Conservation (phyloP, 2,329 filamentous ascomycete genomes). For the Scytalidium lignicola region DNA sequence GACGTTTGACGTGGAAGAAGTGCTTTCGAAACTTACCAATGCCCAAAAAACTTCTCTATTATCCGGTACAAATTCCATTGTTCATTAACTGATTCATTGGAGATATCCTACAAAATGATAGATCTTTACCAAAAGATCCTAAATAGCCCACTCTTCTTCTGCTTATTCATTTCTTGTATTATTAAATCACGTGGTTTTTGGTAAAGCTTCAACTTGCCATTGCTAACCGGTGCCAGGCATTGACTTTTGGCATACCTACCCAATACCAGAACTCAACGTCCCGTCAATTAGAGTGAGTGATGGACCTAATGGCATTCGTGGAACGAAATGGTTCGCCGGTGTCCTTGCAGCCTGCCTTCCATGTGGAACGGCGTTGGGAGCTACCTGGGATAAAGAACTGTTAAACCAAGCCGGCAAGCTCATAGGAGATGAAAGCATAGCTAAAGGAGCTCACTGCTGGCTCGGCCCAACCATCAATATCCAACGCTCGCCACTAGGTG, state of each 20-base stretch:
- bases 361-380: constrained; percentile 51
- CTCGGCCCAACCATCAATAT: constrained; percentile 61
- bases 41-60: constrained; percentile 47
- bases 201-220: neutral
- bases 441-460: constrained; percentile 53
- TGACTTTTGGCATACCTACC: constrained; percentile 66
- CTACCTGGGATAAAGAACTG: constrained; percentile 52
- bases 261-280: constrained; percentile 54
- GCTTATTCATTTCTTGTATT: too few relatives aligned
- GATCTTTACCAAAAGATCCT: neutral
- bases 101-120: constrained; percentile 4
- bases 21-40: constrained; percentile 45
- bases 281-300: constrained; percentile 62
- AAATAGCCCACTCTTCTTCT: neutral
- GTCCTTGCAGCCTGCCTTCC: constrained; percentile 55
- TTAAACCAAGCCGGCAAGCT: constrained; percentile 45
- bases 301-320: constrained; percentile 65
- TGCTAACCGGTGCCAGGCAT: constrained; percentile 37
- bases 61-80: constrained; percentile 32
- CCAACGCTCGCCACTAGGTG: constrained; percentile 54
- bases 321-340: constrained; percentile 64
- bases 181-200: neutral
- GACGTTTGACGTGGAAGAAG: constrained; percentile 46
- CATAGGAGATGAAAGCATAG: constrained; percentile 49
- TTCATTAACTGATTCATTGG: neutral